These are phyloP conservation scores for Delphinella strobiligena DNA, from an alignment of 2,329 filamentous ascomycete species.

Conservation along the genomic window DNA sequence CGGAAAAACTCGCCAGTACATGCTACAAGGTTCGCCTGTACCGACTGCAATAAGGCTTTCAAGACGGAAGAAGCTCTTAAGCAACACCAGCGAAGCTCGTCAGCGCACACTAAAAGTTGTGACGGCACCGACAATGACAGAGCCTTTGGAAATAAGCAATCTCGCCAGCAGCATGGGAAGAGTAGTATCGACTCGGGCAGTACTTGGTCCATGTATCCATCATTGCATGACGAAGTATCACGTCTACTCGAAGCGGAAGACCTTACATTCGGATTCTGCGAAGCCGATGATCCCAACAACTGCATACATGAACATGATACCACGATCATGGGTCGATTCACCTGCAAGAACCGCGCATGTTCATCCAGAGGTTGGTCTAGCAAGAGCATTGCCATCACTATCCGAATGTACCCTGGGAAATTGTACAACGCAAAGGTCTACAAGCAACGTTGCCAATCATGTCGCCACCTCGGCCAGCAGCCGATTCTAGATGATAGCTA, in stretches of 20 bases:
- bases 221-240: slow-evolving; percentile 19
- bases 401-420: slow-evolving; percentile 24
- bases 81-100: no score
- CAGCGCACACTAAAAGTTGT: no score
- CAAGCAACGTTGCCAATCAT: slow-evolving; percentile 29
- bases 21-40: no score
- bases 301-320: slow-evolving; percentile 23
- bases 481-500: slow-evolving; percentile 27
- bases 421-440: slow-evolving; percentile 34
- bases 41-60: no score
- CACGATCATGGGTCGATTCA: slow-evolving; percentile 30
- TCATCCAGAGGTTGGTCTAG: slow-evolving; percentile 24
- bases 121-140: no score
- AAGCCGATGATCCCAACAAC: slow-evolving; percentile 15
- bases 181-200: no score
- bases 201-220: slow-evolving; percentile 26
- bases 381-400: slow-evolving; percentile 29
- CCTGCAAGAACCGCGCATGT: slow-evolving; percentile 25
- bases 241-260: slow-evolving; percentile 16
- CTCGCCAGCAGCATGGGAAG: no score
- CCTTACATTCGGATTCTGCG: slow-evolving; percentile 21
- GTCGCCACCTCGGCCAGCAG: slow-evolving; percentile 21
- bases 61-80: no score
- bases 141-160: no score
- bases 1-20: no score